phyloP scores from a whole-genome alignment of 1,284 basidiomycete species.

The Psilocybe mexicana region DNA sequence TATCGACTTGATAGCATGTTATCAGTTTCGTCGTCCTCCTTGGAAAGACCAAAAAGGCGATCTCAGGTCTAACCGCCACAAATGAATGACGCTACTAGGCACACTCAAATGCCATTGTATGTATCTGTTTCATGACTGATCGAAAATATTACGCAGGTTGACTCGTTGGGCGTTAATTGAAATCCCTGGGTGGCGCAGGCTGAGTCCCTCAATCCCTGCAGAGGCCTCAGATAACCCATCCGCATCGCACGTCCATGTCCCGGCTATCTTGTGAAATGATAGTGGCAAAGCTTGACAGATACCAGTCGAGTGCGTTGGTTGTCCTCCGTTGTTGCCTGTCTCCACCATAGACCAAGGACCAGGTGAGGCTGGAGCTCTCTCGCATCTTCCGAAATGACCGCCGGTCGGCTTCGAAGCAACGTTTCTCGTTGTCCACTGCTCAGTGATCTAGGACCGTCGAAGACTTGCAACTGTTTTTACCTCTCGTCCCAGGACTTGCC shows the following conservation, averaged over 20 bases:
- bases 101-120: constrained; percentile 36
- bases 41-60: background rate
- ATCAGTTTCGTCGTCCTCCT: background rate
- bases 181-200: constrained; percentile 28
- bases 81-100: constrained; percentile 54
- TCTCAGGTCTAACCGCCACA: constrained; percentile 38
- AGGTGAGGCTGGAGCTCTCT: constrained; percentile 30
- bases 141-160: background rate
- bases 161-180: constrained; percentile 25
- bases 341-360: too few relatives aligned
- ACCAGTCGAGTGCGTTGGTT: too few relatives aligned
- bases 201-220: constrained; percentile 26
- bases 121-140: constrained; percentile 46
- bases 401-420: background rate
- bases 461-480: constrained; percentile 14
- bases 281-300: constrained; percentile 35
- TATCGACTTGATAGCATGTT: constrained; percentile 27
- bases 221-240: constrained; percentile 38
- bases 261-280: constrained; percentile 48
- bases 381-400: constrained; percentile 45
- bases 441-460: constrained; percentile 8
- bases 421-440: too few relatives aligned
- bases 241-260: constrained; percentile 28
- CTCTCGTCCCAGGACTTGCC: constrained; percentile 41
- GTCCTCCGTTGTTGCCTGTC: too few relatives aligned